Conservation (phyloP, 805 yeast species). For the Wickerhamiella azyma region DNA sequence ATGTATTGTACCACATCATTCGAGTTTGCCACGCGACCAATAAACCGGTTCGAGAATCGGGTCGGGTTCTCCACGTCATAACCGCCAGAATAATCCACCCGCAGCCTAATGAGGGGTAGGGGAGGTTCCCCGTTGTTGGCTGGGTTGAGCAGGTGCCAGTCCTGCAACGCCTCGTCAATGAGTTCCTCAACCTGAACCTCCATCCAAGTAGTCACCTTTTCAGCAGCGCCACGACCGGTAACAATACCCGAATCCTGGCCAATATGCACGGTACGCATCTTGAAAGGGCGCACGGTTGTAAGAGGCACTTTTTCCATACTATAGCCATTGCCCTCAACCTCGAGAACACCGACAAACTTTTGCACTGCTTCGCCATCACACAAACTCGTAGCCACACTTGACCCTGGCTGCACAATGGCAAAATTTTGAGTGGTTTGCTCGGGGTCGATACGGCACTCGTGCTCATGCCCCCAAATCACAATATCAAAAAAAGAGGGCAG, state of each 20-base stretch:
- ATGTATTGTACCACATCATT: conserved; percentile 69
- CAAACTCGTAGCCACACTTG: conserved; percentile 83
- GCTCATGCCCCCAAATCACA: conserved; percentile 96
- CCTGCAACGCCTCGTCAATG: conserved; percentile 43
- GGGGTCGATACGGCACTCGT: conserved; percentile 73
- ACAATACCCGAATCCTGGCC: conserved; percentile 19
- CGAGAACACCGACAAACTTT: conserved; percentile 62
- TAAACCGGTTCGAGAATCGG: conserved; percentile 79
- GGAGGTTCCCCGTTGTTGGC: conserved; percentile 35
- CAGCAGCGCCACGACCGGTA: conserved; percentile 17
- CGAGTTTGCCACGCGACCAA: conserved; percentile 82
- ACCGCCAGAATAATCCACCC: conserved; percentile 84
- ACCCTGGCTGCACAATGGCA: conserved; percentile 80
- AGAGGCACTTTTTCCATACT: conserved; percentile 47
- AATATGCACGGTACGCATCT: conserved; percentile 51
- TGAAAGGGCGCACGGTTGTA: conserved; percentile 69
- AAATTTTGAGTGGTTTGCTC: conserved; percentile 41
- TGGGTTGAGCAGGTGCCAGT: conserved; percentile 31
- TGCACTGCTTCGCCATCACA: conserved; percentile 69
- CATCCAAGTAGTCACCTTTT: conserved; percentile 47
- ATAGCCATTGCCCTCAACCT: conserved; percentile 44
- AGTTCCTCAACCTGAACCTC: conserved; percentile 50
- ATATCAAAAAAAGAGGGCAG: conserved; percentile 72
- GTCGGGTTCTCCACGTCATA: conserved; percentile 85
- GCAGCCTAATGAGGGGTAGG: conserved; percentile 64